Evolutionary conservation across 73 alveolate species (phyloP).

Genomic region (Uronychia setigera): DNA sequence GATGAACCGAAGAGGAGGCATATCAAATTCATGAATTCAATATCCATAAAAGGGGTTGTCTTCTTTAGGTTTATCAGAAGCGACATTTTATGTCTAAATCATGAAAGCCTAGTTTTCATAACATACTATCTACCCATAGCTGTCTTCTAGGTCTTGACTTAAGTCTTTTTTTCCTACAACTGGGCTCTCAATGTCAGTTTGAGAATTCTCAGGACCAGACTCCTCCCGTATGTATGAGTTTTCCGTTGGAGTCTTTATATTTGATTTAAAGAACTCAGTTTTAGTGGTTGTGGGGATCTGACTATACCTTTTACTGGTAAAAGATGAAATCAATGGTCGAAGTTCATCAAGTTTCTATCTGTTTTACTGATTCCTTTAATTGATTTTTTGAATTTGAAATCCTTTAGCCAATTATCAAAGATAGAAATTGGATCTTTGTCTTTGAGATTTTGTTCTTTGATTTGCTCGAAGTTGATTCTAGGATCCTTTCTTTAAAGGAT

Average conservation of each 20-base stretch:
- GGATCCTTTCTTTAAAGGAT: background rate
- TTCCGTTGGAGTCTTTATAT: background rate
- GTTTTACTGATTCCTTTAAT: background rate
- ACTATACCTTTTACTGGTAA: background rate
- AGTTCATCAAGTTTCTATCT: background rate
- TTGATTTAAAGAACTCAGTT: too few species aligned
- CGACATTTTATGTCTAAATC: background rate
- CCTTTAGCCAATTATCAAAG: background rate
- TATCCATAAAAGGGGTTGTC: too few species aligned
- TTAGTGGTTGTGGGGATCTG: background rate
- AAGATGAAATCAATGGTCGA: background rate
- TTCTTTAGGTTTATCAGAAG: background rate
- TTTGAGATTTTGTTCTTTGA: background rate
- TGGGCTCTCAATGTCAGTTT: background rate
- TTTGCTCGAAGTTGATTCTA: background rate
- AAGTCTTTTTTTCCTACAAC: too few species aligned
- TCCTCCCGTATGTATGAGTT: background rate
- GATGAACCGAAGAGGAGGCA: too few species aligned
- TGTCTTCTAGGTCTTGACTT: background rate
- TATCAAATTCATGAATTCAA: too few species aligned
- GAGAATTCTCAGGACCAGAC: background rate
- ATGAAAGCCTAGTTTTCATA: background rate
- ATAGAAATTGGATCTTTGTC: background rate
- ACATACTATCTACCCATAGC: background rate
- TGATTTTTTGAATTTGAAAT: background rate